phyloP scores from a whole-genome alignment of 1,139 yeast species.

The Pichia sp. region DNA sequence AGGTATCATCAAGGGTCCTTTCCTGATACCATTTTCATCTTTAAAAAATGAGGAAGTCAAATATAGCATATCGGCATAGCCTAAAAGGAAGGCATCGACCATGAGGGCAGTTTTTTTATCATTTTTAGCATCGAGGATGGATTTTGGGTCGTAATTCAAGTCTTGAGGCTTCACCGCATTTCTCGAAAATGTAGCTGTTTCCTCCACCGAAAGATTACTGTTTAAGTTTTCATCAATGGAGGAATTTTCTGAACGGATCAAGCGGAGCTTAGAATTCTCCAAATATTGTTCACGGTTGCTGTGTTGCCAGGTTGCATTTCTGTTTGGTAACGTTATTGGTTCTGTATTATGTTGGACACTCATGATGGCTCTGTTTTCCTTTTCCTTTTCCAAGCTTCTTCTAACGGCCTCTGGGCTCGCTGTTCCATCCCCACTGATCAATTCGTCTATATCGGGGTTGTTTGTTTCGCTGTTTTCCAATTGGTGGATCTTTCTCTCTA shows the following conservation, averaged over 20 bases:
- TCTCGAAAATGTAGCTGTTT: background rate
- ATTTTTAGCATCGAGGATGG: constrained; percentile 22
- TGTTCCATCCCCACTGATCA: background rate
- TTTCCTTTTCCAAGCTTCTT: background rate
- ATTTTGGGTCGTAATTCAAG: constrained; percentile 9
- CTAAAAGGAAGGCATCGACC: constrained; percentile 61
- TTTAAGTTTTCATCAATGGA: background rate
- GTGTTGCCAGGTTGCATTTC: constrained; percentile 18
- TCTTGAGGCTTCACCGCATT: background rate
- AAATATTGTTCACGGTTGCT: constrained; percentile 5
- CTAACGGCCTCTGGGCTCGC: background rate
- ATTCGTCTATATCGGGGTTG: background rate
- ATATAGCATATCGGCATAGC: constrained; percentile 76
- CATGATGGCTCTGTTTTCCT: constrained; percentile 6
- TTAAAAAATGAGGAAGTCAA: constrained; percentile 70
- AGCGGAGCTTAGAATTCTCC: constrained; percentile 7
- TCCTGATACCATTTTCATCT: constrained; percentile 72
- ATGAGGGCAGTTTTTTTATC: constrained; percentile 54
- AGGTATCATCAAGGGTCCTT: constrained; percentile 78
- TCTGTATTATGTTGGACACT: constrained; percentile 5
- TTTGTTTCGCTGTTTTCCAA: background rate
- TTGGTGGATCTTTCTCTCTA: constrained; percentile 11
- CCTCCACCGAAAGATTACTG: background rate
- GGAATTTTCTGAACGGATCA: background rate
- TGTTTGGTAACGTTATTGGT: constrained; percentile 14